Conservation (phyloP, 805 yeast genomes). For the Nakazawaea ishiwadae region DNA sequence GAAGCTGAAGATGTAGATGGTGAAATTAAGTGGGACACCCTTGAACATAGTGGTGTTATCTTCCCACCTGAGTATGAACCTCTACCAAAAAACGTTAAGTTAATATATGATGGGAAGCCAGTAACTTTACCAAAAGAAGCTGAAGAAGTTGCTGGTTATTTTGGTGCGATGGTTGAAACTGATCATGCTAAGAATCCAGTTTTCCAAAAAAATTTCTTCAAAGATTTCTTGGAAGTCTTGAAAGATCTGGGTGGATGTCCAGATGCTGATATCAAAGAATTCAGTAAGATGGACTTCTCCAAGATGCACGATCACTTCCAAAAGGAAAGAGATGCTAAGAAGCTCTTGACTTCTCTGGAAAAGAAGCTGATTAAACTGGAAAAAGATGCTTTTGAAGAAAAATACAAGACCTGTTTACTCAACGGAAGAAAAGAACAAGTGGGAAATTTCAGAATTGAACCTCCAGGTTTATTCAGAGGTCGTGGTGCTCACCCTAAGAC, state of each 20-base stretch:
- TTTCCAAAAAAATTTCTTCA: slow-evolving; percentile 82
- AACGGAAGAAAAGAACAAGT: slow-evolving; percentile 90
- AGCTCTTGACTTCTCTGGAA: slow-evolving; percentile 62
- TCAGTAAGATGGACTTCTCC: slow-evolving; percentile 71
- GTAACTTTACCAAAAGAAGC: slow-evolving; percentile 75
- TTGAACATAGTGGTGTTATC: slow-evolving; percentile 86
- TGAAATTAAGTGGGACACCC: slow-evolving; percentile 77
- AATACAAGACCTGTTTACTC: slow-evolving; percentile 70
- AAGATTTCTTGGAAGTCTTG: slow-evolving; percentile 68
- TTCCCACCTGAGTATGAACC: slow-evolving; percentile 93
- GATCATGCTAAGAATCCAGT: slow-evolving; percentile 87
- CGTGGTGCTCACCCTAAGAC: slow-evolving; percentile 97
- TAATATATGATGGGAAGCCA: slow-evolving; percentile 72
- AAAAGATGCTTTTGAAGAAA: slow-evolving; percentile 73
- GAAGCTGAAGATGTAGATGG: slow-evolving; percentile 71
- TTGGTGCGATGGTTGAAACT: slow-evolving; percentile 79
- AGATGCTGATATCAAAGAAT: slow-evolving; percentile 44
- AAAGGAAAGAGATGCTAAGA: slow-evolving; percentile 64
- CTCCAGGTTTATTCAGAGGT: slow-evolving; percentile 94
- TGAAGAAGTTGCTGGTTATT: slow-evolving; percentile 96
- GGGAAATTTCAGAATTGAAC: slow-evolving; percentile 92
- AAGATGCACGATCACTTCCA: slow-evolving; percentile 73
- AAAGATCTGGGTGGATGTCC: slow-evolving; percentile 64
- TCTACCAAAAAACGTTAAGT: slow-evolving; percentile 69
- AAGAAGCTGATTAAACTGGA: slow-evolving; percentile 70